Evolutionary conservation across 1,284 basidiomycete species (phyloP), one percentile per base, ranked within the genome.

Genomic region (Kwoniella shivajii): DNA sequence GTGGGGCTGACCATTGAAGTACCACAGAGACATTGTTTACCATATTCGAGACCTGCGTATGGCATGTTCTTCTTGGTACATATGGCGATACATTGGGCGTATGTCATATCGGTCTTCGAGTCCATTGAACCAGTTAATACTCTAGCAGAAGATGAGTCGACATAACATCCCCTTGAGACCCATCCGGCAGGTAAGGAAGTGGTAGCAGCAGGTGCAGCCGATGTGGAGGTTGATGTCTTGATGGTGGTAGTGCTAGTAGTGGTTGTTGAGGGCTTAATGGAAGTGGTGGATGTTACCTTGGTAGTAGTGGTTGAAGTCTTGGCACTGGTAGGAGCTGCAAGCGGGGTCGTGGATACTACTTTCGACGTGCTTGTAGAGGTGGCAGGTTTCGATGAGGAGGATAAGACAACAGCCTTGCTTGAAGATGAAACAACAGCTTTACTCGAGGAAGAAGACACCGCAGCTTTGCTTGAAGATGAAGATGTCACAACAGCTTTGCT

Each of bases 31-130:
- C 62, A 64, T 47, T 64, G 59, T 4, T 44, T 30, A 6, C 52
- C 56, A 31, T 61, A 64, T 45, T 64, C 62, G n/a, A 60, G n/a
- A 47, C 61, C 61, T 14, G 61, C 59, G 38, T 50, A 50, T 6
- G 26, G 24, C 46, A 38, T 59, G 6, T 57, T 57, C 22, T 39
- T 33, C 2, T n/a, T 13, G 16, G 37, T 33, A 33, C 49, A 51
- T 6, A 37, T 41, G 18, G 5, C 18, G 30, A 33, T 39, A 31
- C 49, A 51, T 1, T 10, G 11, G 9, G 37, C 39, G 29, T 41
- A 41, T 6, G 49, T 51, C 36, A 51, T 39, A 38, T 43, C 11
- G 0, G 36, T 9, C 14, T 39, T 41, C 6, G 26, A 30, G 10
- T 47, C 45, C 20, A 47, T 34, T 2, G 56, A 57, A 30, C 57